Base-by-base conservation (phyloP, 768 basidiomycete genomes). In the Rhodotorula diobovata region DNA sequence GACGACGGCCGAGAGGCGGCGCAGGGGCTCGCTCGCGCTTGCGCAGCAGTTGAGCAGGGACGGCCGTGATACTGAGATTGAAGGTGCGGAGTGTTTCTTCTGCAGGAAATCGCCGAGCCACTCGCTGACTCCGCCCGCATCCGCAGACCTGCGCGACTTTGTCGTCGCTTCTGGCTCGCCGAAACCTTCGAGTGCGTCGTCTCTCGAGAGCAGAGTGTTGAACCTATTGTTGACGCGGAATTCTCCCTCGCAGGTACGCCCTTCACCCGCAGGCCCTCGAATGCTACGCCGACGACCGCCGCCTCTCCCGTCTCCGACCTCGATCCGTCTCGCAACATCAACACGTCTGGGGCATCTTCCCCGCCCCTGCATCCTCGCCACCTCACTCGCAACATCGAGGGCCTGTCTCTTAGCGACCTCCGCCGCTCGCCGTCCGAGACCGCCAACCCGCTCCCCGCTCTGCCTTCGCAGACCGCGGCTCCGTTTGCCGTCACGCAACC, bases 121-220 rank as follows among this genome's bases (percentile, higher is more conserved):
- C 30, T 5, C 58, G n/a, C 30, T 45, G 23, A 43, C 34, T 12
- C 14, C 18, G 0, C 35, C 15, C 30, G 46, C 32, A 2, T 43
- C 8, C 23, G 28, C 54, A 70, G 69, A 70, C 28, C 54, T 70
- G 18, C 12, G 16, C n/a, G 60, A 46, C n/a, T 70, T 70, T 21
- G 64, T 70, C 2, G 45, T 51, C 6, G 69, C 69, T 0, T 70
- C 69, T 0, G 69, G 64, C 14, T 34, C 25, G 8, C 45, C 63
- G 0, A 65, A 63, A 1, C n/a, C 58, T 5, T 70, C 69, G 23
- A 63, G 63, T 9, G 35, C 41, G 10, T 34, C 20, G 15, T 23
- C 10, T 46, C 46, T 46, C 46, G 11, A 43, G 9, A 10, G 11
- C 11, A 43, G 9, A 10, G 41, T 43, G 18, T 18, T 9, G 11